phyloP scores from a whole-genome alignment of 306 rosid species.

The Cicer arietinum region DNA sequence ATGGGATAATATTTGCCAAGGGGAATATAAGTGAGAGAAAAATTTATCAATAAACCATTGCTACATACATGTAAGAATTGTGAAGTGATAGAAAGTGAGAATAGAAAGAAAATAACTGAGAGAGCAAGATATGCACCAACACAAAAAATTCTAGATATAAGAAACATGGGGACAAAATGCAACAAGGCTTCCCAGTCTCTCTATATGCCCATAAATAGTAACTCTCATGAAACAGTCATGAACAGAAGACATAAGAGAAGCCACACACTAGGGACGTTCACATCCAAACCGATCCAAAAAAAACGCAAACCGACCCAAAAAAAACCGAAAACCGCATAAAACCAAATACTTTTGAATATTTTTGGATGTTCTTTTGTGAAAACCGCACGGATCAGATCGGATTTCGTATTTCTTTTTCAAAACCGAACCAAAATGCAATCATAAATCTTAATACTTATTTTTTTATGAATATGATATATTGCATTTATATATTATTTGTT shows the following conservation, averaged over 20 bases:
- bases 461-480: too few species aligned
- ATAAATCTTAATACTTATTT: too few species aligned
- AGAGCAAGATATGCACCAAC: conserved; percentile 13
- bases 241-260: conserved; percentile 30
- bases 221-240: conserved; percentile 26
- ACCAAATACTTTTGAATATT: too few species aligned
- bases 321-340: too few species aligned
- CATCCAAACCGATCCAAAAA: too few species aligned
- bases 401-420: too few species aligned
- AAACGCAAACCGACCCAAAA: too few species aligned
- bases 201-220: conserved; percentile 14
- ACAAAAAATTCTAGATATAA: conserved; percentile 26
- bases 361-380: too few species aligned
- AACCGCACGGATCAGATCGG: too few species aligned
- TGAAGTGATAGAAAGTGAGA: conserved; percentile 4
- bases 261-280: not conserved
- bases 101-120: conserved; percentile 23
- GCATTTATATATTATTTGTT: too few species aligned
- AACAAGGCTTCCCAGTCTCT: not conserved
- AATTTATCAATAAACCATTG: conserved; percentile 25
- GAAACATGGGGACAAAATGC: conserved; percentile 23
- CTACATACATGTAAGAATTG: not conserved
- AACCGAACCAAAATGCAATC: too few species aligned
- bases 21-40: conserved; percentile 25
- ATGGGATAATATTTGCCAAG: conserved; percentile 5